Evolutionary conservation across 1,284 basidiomycete species (phyloP).

Genomic region (Ustilago nuda): DNA sequence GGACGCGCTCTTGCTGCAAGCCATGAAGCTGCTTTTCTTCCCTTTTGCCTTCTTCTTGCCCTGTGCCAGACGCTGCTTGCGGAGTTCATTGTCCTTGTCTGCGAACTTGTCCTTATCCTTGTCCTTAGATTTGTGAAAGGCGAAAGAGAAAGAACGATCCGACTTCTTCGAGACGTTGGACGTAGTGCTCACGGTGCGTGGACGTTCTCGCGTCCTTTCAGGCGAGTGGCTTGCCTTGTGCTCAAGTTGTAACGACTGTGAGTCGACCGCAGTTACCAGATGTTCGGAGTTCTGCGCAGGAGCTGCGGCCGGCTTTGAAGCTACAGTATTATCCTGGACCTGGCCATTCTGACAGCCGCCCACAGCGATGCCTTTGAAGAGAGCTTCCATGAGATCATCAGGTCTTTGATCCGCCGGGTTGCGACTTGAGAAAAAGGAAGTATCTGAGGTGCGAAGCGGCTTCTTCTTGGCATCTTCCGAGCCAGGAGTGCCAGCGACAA

Average conservation of each 20-base stretch:
- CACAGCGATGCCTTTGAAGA: constrained; percentile 51
- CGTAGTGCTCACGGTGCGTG: constrained; percentile 29
- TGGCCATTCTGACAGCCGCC: constrained; percentile 33
- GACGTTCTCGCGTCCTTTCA: constrained; percentile 15
- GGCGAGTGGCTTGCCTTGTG: constrained; percentile 20
- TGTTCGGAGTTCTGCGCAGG: constrained; percentile 9
- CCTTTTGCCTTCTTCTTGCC: constrained; percentile 21
- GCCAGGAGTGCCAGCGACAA: constrained; percentile 22
- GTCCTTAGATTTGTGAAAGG: constrained; percentile 23
- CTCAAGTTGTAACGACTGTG: not conserved
- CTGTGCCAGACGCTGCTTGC: constrained; percentile 6
- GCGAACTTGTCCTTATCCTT: constrained; percentile 10
- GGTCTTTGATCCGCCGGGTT: constrained; percentile 49
- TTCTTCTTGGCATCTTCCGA: constrained; percentile 21
- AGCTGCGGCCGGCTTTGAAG: constrained; percentile 11
- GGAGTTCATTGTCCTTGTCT: constrained; percentile 20
- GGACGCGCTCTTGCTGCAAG: constrained; percentile 15
- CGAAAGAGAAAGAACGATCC: constrained; percentile 42
- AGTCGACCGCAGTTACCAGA: constrained; percentile 4
- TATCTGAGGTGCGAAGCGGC: constrained; percentile 12
- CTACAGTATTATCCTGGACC: constrained; percentile 12
- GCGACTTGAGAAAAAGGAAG: constrained; percentile 26
- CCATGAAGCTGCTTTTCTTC: constrained; percentile 10
- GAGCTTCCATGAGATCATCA: constrained; percentile 53
- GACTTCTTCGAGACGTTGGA: constrained; percentile 42